Base-by-base conservation (phyloP, 768 basidiomycete species). In the Boletales sp. region DNA sequence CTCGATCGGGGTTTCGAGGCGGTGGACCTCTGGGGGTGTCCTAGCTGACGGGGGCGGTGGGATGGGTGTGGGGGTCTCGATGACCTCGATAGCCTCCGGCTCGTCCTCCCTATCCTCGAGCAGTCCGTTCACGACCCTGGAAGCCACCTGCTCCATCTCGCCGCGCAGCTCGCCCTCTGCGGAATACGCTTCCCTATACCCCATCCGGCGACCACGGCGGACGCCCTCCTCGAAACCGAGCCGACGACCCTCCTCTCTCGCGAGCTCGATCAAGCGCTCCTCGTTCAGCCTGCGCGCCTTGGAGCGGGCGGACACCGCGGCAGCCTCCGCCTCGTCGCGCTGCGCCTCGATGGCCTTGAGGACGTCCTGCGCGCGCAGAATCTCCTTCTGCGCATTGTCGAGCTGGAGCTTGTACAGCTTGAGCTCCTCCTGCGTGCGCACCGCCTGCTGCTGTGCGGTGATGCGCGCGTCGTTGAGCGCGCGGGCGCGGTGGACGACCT, bases 351-450 rank as follows among this genome's bases (percentile, higher is more conserved):
- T 67, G 17, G 72, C 66, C 30, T 73, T 68, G 11, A 83, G 72
- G 5, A 79, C 69, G 4, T 74, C 70, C 52, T 84, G 81, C 0
- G 82, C 83, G 32, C 74, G 72, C 19, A 67, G 60, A 36, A 84
- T 81, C 57, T 84, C 81, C 68, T 70, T 71, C 55, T 84, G 82
- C 14, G 84, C 83, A 31, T 74, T 68, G 15, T 80, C 77, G 24
- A 83, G 65, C 69, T 83, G 80, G 2, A 78, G 43, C 59, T 81
- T 83, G 59, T 83, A 85, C 46, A 82, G 46, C 42, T 69, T 66
- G 40, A 84, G 59, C 53, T 86, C 83, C 30, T 81, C 74, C 43
- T 70, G 70, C 11, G 69, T 63, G 29, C 60, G 61, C 11, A 54
- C 40, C 2, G 65, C 63, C 15, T 66, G 65, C 39, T 69, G 60